phyloP scores from a whole-genome alignment of 371 early-diverging fungal genomes.

The Rhizomucor pusillus region DNA sequence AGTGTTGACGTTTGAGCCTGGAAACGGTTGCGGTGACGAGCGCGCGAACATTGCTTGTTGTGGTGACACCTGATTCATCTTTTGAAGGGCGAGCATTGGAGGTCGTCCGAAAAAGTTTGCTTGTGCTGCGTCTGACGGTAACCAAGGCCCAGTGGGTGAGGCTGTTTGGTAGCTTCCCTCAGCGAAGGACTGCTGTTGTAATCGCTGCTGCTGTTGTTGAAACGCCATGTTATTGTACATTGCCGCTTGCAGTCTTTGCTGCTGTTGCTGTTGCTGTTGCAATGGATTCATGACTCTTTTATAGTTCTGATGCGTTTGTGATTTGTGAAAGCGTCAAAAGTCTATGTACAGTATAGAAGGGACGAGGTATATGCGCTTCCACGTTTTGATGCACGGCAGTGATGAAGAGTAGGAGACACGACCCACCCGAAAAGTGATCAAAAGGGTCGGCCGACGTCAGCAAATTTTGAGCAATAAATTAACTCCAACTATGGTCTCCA shows the following conservation, averaged over 20 bases:
- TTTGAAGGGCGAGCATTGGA: conserved; percentile 5
- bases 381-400: neutral
- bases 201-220: conserved; percentile 15
- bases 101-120: conserved; percentile 9
- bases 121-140: neutral
- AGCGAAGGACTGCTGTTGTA: neutral
- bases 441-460: neutral
- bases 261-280: conserved; percentile 23
- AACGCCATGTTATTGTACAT: conserved; percentile 20
- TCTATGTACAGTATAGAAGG: conserved; percentile 1
- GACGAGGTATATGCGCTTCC: neutral
- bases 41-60: no score
- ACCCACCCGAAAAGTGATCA: neutral
- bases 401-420: neutral
- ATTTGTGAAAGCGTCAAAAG: neutral
- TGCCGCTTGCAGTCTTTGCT: conserved; percentile 17
- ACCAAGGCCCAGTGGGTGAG: no score
- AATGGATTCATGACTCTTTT: conserved; percentile 19
- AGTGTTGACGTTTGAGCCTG: neutral
- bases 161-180: no score
- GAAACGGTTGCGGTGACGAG: no score
- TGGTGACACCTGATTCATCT: neutral
- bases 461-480: neutral
- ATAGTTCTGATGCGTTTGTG: neutral
- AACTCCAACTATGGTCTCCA: neutral